phyloP scores from a whole-genome alignment of 2,329 filamentous ascomycete genomes.

The Corniculantispora saksenae region DNA sequence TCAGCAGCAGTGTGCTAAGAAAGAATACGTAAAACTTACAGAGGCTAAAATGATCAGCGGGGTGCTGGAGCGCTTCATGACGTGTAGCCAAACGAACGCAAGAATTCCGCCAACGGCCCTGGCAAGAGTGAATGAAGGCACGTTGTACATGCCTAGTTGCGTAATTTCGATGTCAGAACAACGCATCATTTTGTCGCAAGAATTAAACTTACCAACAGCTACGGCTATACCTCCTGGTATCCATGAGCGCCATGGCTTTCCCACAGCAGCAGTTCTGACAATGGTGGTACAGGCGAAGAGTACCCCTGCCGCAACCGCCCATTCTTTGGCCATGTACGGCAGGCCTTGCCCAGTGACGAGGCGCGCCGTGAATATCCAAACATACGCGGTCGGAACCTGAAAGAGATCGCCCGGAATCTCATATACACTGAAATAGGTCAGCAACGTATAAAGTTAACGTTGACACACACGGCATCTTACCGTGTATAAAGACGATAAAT shows the following conservation, averaged over 20 bases:
- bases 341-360: conserved; percentile 89
- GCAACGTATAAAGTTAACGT: not conserved
- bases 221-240: conserved; percentile 94
- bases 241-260: conserved; percentile 67
- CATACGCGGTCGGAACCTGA: conserved; percentile 89
- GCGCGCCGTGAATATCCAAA: conserved; percentile 96
- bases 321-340: conserved; percentile 79
- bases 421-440: conserved; percentile 63
- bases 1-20: not conserved
- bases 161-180: not conserved
- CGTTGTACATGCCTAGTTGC: conserved; percentile 85
- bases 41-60: conserved; percentile 85
- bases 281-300: conserved; percentile 74
- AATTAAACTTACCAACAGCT: conserved; percentile 69
- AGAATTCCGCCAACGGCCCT: conserved; percentile 75
- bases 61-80: conserved; percentile 60
- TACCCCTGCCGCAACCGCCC: conserved; percentile 71
- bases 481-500: conserved; percentile 86
- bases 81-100: conserved; percentile 74
- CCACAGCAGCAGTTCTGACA: conserved; percentile 61
- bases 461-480: conserved; percentile 30
- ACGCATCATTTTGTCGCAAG: not conserved
- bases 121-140: conserved; percentile 91
- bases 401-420: conserved; percentile 85
- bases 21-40: conserved; percentile 38